Conservation (phyloP, 352 stramenopile genomes). For the Phytophthora hibernalis region DNA sequence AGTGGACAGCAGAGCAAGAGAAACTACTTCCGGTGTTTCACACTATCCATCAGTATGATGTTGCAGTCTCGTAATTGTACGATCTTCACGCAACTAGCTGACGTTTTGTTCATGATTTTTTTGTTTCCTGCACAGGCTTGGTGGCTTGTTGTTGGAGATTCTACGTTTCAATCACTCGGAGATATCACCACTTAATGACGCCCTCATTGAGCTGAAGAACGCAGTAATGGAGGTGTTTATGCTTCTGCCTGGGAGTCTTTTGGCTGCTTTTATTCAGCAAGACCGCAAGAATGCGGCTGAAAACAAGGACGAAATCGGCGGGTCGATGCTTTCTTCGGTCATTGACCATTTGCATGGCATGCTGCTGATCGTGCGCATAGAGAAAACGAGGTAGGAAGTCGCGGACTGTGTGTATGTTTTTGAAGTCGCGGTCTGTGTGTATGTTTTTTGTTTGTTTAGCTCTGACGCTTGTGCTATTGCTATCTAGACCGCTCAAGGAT, state of each 20-base stretch:
- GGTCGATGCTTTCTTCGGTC: conserved; percentile 35
- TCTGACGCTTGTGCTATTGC: not conserved
- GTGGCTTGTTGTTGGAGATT: conserved; percentile 55
- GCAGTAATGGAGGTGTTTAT: conserved; percentile 71
- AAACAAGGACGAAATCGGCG: not conserved
- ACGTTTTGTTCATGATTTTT: not conserved
- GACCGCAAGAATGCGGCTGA: conserved; percentile 6
- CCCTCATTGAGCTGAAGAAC: conserved; percentile 66
- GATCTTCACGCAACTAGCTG: not conserved
- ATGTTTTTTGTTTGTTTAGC: no score
- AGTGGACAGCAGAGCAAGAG: conserved; percentile 50
- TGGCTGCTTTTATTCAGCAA: conserved; percentile 58
- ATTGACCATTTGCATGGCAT: conserved; percentile 61
- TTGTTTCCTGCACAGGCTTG: conserved; percentile 37
- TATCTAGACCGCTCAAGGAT: conserved; percentile 43
- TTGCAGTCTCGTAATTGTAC: not conserved
- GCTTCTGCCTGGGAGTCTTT: conserved; percentile 51
- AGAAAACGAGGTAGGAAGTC: conserved; percentile 57
- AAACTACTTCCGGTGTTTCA: conserved; percentile 35
- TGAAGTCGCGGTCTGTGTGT: not conserved
- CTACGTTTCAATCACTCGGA: conserved; percentile 37
- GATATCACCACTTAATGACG: conserved; percentile 38
- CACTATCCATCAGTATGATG: conserved; percentile 33
- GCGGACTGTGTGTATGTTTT: not conserved
- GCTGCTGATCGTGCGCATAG: conserved; percentile 61